Evolutionary conservation across 306 rosid species (phyloP).

Genomic region (Cucumis sativus): DNA sequence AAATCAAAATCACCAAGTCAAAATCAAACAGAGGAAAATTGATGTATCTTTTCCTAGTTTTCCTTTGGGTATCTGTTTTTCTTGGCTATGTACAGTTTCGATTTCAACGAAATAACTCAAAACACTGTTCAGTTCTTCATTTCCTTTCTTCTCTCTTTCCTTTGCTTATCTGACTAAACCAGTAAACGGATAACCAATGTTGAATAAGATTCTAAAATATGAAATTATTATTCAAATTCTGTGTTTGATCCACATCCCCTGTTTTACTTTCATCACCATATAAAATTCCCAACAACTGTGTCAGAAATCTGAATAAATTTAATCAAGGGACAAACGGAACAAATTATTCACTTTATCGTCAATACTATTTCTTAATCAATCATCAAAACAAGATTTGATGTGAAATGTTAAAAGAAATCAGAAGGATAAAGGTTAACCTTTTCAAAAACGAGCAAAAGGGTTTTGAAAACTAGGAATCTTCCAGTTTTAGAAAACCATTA

Average conservation of each 20-base stretch:
- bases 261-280: neutral
- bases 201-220: neutral
- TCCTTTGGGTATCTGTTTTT: constrained; percentile 2
- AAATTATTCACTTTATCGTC: neutral
- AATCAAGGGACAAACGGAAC: neutral
- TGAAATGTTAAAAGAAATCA: neutral
- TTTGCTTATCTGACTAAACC: neutral
- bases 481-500: neutral
- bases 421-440: too few relatives aligned
- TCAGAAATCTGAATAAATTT: neutral
- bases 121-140: neutral
- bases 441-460: neutral
- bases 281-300: neutral
- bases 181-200: neutral
- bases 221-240: neutral
- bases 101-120: neutral
- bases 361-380: neutral
- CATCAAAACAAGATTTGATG: neutral
- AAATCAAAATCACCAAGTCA: neutral
- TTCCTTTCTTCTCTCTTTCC: neutral
- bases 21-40: neutral
- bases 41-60: constrained; percentile 2
- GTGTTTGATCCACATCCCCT: neutral
- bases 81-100: neutral
- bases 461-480: neutral